A percentile compares a stretch with the other conserved stretches of the same genome.
Evolutionary conservation across 208 protist species (phyloP).

Genomic region (Trypanosomatidae sp.): DNA sequence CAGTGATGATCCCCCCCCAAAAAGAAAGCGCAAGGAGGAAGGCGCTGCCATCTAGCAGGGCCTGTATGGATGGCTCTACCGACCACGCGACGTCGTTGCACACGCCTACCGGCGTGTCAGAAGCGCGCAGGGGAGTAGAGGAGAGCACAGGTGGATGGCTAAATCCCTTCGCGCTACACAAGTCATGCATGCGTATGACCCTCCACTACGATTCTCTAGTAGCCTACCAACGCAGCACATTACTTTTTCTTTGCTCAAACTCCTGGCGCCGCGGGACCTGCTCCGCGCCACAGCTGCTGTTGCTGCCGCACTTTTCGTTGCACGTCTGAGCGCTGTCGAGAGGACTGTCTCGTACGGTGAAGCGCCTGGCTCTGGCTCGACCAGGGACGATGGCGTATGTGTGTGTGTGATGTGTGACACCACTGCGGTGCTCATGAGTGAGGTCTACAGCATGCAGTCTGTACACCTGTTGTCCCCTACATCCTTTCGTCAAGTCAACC

Average conservation of each 20-base stretch:
- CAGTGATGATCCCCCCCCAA: neutral
- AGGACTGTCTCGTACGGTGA: neutral
- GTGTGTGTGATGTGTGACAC: neutral
- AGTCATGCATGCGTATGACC: neutral
- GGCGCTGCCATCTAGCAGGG: neutral
- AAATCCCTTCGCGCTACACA: neutral
- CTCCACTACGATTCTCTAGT: neutral
- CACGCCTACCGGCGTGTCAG: neutral
- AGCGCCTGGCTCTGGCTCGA: neutral
- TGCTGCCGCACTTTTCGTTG: neutral
- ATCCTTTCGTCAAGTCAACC: neutral
- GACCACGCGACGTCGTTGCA: neutral
- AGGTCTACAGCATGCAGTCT: neutral
- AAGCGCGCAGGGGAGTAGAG: neutral
- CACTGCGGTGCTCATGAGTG: neutral
- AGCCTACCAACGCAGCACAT: neutral
- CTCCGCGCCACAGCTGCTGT: neutral
- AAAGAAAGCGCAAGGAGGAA: neutral
- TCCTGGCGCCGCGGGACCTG: neutral
- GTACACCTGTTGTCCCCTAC: neutral
- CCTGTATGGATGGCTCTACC: neutral
- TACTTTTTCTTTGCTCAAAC: neutral
- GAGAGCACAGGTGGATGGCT: neutral
- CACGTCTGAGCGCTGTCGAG: neutral
- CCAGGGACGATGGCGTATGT: too few species aligned